Percentiles rank a stretch among this genome's conserved stretches.
Evolutionary conservation across 2,329 filamentous ascomycete species (phyloP).

Genomic region (Chalaropsis ovoidea): DNA sequence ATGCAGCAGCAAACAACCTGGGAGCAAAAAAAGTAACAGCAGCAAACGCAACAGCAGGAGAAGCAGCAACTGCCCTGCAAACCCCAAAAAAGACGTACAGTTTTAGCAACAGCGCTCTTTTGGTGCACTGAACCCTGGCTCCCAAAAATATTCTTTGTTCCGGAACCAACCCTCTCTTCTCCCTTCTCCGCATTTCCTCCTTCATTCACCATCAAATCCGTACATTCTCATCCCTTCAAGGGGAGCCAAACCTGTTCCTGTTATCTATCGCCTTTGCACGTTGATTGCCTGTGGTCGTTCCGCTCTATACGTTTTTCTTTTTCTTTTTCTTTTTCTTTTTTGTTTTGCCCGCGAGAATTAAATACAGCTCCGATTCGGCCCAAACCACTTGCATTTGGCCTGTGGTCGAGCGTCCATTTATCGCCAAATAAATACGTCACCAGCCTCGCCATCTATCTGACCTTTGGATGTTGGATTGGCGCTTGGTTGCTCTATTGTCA

Average conservation of each 20-base stretch:
- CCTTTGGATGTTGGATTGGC: not conserved
- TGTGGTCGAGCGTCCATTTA: slow-evolving; percentile 11
- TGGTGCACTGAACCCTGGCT: not conserved
- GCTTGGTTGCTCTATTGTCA: not conserved
- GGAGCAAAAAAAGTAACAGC: not conserved
- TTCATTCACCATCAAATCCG: not conserved
- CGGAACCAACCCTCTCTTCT: not conserved
- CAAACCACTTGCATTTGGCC: not conserved
- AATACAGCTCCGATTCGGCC: not conserved
- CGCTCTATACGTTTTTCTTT: not conserved
- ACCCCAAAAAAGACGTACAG: too few relatives aligned
- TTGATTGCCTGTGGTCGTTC: not conserved
- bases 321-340: not conserved
- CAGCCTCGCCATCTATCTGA: not conserved
- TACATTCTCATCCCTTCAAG: slow-evolving; percentile 10
- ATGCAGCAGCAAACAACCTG: not conserved
- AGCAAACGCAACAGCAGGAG: not conserved
- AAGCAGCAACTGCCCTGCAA: not conserved
- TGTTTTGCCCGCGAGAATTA: not conserved
- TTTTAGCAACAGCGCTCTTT: slow-evolving; percentile 3
- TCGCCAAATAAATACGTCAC: slow-evolving; percentile 15
- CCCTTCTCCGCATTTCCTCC: slow-evolving; percentile 10
- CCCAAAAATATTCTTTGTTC: slow-evolving; percentile 12
- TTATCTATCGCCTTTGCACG: not conserved
- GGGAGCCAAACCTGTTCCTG: not conserved